Evolutionary conservation across 148 eudicot genomes (phyloP).

Genomic region (Vaccinium darrowii): DNA sequence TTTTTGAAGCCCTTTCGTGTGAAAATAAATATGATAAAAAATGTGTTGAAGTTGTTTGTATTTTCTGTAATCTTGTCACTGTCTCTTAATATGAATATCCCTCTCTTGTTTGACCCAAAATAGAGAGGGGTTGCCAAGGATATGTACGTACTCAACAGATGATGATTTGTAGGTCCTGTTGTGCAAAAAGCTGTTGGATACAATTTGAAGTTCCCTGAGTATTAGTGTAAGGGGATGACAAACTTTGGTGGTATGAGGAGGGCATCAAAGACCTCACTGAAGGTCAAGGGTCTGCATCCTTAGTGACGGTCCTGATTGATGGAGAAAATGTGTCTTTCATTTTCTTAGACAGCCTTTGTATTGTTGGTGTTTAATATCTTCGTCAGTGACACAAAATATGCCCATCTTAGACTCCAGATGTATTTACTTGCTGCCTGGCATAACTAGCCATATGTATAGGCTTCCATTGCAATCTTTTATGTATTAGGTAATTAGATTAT

Average conservation of each 20-base stretch:
- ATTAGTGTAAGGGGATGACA: neutral
- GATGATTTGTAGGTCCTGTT: neutral
- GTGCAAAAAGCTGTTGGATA: neutral
- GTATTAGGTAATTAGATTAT: neutral
- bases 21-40: neutral
- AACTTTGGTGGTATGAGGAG: conserved; percentile 1
- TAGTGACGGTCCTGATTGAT: neutral
- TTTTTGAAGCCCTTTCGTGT: too few species aligned
- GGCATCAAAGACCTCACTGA: neutral
- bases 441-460: neutral
- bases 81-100: neutral
- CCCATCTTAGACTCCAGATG: neutral
- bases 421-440: neutral
- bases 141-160: neutral
- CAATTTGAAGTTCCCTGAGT: neutral
- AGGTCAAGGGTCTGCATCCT: neutral
- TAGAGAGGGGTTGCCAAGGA: neutral
- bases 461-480: neutral
- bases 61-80: neutral
- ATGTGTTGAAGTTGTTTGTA: neutral
- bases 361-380: neutral
- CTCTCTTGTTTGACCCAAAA: conserved; percentile 8
- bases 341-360: neutral
- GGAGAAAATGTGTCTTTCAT: neutral
- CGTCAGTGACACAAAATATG: neutral